phyloP scores from a whole-genome alignment of 2,329 filamentous ascomycete genomes.

The Arthrobotrys pseudoclavata region DNA sequence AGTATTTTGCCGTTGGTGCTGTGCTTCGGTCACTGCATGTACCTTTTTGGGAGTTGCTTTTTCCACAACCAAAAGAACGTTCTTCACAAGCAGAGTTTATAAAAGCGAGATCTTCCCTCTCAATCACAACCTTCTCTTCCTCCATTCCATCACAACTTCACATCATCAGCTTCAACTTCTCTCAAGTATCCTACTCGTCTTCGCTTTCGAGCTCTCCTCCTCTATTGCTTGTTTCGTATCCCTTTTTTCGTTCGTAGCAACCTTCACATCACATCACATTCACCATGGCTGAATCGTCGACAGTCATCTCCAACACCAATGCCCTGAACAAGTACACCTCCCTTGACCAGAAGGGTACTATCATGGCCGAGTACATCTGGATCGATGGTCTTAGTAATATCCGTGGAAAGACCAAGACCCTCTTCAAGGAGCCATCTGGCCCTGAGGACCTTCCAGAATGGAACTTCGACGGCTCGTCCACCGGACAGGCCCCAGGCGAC shows the following conservation, averaged over 20 bases:
- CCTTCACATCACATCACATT: conserved; percentile 35
- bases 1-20: conserved; percentile 56
- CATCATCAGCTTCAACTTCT: conserved; percentile 21
- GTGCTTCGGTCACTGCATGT: conserved; percentile 49
- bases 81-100: conserved; percentile 51
- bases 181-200: conserved; percentile 12
- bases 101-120: conserved; percentile 58
- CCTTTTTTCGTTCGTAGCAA: conserved; percentile 37
- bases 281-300: conserved; percentile 61
- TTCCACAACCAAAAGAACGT: conserved; percentile 26
- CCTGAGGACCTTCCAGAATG: conserved; percentile 80
- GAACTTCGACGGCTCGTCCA: conserved; percentile 92
- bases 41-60: conserved; percentile 46
- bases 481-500: conserved; percentile 89
- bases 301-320: conserved; percentile 62
- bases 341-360: conserved; percentile 87
- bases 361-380: conserved; percentile 98
- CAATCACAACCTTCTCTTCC: conserved; percentile 31
- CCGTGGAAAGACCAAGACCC: conserved; percentile 93
- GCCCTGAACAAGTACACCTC: conserved; percentile 79
- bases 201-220: conserved; percentile 23
- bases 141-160: conserved; percentile 25
- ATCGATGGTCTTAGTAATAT: conserved; percentile 85
- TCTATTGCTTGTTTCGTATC: conserved; percentile 40
- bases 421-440: conserved; percentile 72